Evolutionary conservation across 139 green algal species (phyloP).

Genomic region (Zygnema cylindricum): DNA sequence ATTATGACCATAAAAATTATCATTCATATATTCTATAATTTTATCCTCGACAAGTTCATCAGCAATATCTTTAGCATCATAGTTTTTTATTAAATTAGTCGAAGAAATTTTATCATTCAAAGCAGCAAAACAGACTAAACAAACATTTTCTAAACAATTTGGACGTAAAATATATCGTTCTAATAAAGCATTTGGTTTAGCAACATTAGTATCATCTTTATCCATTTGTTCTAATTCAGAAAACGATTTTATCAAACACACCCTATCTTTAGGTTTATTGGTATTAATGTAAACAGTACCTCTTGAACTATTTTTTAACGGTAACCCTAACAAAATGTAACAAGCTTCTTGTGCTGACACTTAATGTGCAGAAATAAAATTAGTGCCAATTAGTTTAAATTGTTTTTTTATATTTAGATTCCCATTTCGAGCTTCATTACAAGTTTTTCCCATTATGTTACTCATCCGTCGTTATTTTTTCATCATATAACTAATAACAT

Average conservation of each 20-base stretch:
- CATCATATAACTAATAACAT: slow-evolving; percentile 10
- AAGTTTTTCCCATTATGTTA: not conserved
- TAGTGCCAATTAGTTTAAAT: not conserved
- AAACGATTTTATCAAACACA: slow-evolving; percentile 4
- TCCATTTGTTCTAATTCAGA: not conserved
- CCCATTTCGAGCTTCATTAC: not conserved
- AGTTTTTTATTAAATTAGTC: not conserved
- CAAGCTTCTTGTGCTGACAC: slow-evolving; percentile 11
- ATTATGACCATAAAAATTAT: not conserved
- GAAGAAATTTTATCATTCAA: not conserved
- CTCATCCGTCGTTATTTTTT: not conserved
- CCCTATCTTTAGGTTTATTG: not conserved
- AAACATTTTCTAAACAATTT: not conserved
- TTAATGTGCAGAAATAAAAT: not conserved
- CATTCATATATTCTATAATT: too few species aligned
- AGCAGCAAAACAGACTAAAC: not conserved
- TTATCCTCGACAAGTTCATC: not conserved
- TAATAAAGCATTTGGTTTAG: slow-evolving; percentile 24
- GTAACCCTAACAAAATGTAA: not conserved
- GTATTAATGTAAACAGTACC: slow-evolving; percentile 4
- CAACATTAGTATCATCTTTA: not conserved
- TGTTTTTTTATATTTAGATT: not conserved
- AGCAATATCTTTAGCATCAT: not conserved
- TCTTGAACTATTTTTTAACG: not conserved
- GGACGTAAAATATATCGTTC: not conserved